Percentiles rank a stretch among this genome's conserved stretches.
These are phyloP conservation scores for Staphylotrichum longicolle DNA, from an alignment of 495 filamentous ascomycete species.

Conservation along the genomic window DNA sequence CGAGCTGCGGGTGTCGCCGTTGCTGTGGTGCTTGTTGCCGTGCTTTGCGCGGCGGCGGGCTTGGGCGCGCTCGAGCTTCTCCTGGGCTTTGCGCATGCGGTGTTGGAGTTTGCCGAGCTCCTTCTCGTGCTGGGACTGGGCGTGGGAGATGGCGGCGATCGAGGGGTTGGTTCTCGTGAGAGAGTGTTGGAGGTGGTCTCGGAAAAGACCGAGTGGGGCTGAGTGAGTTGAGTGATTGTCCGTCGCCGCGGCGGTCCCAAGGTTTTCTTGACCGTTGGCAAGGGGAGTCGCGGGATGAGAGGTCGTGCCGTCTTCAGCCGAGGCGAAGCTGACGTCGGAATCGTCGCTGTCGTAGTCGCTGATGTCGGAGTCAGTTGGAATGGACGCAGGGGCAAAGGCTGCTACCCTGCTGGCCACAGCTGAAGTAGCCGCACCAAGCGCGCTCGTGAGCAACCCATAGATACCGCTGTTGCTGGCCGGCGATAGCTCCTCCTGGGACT, in stretches of 20 bases:
- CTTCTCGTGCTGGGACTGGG: slow-evolving; percentile 57
- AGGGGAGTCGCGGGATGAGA: slow-evolving; percentile 19
- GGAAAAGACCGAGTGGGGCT: slow-evolving; percentile 13
- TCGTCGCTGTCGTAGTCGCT: slow-evolving; percentile 37
- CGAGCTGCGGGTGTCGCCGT: neutral
- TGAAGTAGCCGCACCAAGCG: slow-evolving; percentile 43
- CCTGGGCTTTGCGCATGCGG: slow-evolving; percentile 65
- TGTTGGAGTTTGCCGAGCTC: slow-evolving; percentile 73
- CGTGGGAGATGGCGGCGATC: slow-evolving; percentile 24
- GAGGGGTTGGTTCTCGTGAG: neutral
- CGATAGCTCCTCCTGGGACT: slow-evolving; percentile 29
- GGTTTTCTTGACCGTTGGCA: slow-evolving; percentile 27
- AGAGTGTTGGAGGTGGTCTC: slow-evolving; percentile 15
- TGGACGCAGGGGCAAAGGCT: slow-evolving; percentile 31
- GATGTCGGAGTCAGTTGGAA: slow-evolving; percentile 33
- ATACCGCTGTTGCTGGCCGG: slow-evolving; percentile 44
- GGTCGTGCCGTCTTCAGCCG: slow-evolving; percentile 36
- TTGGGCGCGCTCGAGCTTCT: slow-evolving; percentile 59
- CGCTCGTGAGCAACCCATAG: slow-evolving; percentile 51
- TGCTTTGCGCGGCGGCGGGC: slow-evolving; percentile 45
- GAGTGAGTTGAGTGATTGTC: slow-evolving; percentile 26
- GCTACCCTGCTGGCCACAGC: slow-evolving; percentile 41
- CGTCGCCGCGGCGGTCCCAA: slow-evolving; percentile 28
- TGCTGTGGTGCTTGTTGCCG: slow-evolving; percentile 31
- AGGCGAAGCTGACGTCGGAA: slow-evolving; percentile 47